Evolutionary conservation across 192 early-diverging fungal genomes (phyloP).

Genomic region (Chytriomyces hyalinus): DNA sequence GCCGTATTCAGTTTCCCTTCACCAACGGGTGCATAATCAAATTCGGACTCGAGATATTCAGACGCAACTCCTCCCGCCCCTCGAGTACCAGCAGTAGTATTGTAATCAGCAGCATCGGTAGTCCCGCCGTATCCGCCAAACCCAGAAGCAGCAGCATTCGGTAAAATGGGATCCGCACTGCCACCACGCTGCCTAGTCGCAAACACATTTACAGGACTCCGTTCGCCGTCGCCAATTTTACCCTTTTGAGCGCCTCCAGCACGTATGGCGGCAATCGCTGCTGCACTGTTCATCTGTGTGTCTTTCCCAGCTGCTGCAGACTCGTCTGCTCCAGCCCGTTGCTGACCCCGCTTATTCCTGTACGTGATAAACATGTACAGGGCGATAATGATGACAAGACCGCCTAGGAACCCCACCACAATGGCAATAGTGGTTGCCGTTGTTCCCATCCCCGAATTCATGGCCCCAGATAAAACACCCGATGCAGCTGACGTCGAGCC

Average conservation of each 20-base stretch:
- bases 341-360: background rate
- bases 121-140: no score
- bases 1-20: background rate
- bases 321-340: no score
- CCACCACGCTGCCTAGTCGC: background rate
- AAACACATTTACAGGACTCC: background rate
- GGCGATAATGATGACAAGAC: slow-evolving; percentile 2
- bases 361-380: slow-evolving; percentile 21
- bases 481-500: background rate
- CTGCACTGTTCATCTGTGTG: background rate
- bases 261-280: background rate
- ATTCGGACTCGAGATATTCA: background rate
- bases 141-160: background rate
- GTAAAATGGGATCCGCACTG: background rate
- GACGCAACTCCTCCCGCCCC: background rate
- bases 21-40: background rate
- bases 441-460: background rate
- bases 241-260: background rate
- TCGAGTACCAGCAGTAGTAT: no score
- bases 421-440: slow-evolving; percentile 7
- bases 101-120: no score
- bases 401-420: slow-evolving; percentile 6
- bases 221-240: background rate
- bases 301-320: background rate
- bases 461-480: background rate